Conservation (phyloP, 1,284 basidiomycete genomes). For the Ceraceosorus guamensis region DNA sequence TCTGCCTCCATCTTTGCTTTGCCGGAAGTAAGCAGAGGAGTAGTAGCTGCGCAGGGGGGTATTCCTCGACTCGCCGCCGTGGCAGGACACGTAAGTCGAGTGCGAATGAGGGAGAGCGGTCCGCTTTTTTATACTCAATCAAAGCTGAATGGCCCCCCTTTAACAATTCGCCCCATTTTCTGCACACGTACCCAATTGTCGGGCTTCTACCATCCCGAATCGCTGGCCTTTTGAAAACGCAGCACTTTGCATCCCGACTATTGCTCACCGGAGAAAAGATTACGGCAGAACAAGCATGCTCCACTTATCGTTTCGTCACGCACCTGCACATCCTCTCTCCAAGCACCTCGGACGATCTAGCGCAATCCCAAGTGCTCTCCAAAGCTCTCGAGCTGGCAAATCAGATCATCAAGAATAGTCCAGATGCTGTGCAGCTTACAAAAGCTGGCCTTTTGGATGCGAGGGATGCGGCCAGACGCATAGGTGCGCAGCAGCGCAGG, state of each 20-base stretch:
- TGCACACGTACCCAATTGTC: constrained; percentile 1
- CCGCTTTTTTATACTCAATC: too few species aligned
- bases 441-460: constrained; percentile 54
- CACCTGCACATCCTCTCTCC: constrained; percentile 22
- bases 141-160: neutral
- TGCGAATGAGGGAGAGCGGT: too few species aligned
- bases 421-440: constrained; percentile 70
- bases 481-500: too few species aligned
- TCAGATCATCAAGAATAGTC: constrained; percentile 63
- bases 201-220: too few species aligned
- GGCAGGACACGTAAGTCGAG: constrained; percentile 33
- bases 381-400: constrained; percentile 62
- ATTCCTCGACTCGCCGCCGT: constrained; percentile 43
- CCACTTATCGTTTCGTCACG: constrained; percentile 61
- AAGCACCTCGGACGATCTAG: constrained; percentile 54
- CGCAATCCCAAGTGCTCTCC: constrained; percentile 57
- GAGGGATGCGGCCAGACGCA: constrained; percentile 17
- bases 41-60: constrained; percentile 69
- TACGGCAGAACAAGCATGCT: constrained; percentile 62
- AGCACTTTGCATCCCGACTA: constrained; percentile 67
- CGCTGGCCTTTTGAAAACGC: too few species aligned
- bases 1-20: constrained; percentile 66
- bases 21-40: constrained; percentile 74
- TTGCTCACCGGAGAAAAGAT: constrained; percentile 65
- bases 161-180: neutral